Conservation (phyloP, 306 rosid species). For the Alnus glutinosa region DNA sequence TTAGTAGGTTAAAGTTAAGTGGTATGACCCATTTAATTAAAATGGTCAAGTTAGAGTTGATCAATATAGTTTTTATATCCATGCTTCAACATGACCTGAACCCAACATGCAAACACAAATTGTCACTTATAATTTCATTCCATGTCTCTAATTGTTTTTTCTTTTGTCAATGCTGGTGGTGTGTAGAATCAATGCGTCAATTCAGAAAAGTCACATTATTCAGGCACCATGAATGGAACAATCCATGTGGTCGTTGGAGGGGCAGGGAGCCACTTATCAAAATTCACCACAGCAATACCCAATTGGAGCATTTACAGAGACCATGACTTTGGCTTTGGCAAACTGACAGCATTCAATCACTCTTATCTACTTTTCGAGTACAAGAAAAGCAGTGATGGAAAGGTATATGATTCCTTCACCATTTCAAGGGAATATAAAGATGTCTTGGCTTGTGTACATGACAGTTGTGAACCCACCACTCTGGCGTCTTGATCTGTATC, state of each 20-base stretch:
- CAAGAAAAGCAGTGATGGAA: conserved; percentile 58
- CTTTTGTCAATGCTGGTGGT: conserved; percentile 19
- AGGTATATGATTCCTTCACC: conserved; percentile 52
- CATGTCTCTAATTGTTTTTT: conserved; percentile 7
- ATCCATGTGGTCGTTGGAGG: conserved; percentile 85
- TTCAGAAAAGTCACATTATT: conserved; percentile 52
- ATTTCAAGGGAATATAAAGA: conserved; percentile 55
- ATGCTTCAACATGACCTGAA: too few relatives aligned
- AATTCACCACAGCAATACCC: conserved; percentile 49
- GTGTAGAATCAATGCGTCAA: conserved; percentile 75
- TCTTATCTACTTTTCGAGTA: conserved; percentile 66
- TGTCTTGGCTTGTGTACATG: conserved; percentile 63
- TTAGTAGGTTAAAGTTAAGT: too few relatives aligned
- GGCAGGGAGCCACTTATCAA: conserved; percentile 62
- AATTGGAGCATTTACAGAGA: conserved; percentile 77
- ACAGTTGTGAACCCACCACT: conserved; percentile 52
- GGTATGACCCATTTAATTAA: too few relatives aligned
- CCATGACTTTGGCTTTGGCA: conserved; percentile 69
- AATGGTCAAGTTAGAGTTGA: too few relatives aligned
- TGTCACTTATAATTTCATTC: not conserved
- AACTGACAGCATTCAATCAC: conserved; percentile 82
- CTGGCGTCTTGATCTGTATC: conserved; percentile 28
- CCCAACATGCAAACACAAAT: too few relatives aligned
- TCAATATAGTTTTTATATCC: too few relatives aligned
- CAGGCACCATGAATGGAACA: conserved; percentile 67